Base-by-base conservation (phyloP, 2,329 filamentous ascomycete species). In the Lecanosticta acicola region DNA sequence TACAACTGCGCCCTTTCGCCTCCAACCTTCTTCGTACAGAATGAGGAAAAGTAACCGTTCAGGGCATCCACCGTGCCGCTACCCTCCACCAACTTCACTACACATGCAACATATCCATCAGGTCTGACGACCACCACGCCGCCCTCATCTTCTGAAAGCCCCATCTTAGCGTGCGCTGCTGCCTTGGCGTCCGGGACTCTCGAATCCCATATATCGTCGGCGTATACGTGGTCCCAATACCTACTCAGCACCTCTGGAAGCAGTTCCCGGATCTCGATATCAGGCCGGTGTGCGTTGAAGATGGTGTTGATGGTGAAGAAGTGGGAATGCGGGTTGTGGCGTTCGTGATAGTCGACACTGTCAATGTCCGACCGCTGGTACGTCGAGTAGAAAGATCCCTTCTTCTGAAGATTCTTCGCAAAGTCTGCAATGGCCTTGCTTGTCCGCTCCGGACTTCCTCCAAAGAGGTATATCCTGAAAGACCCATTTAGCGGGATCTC, bases 401-500 rank as follows among this genome's bases (percentile, higher is more conserved):
- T 80, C 59, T 76, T 78, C 41, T 74, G 70, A 37, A 94, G 70
- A 56, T 82, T 75, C 32, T 72, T 66, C 4, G 82, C 80, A 39
- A 96, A 78, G 61, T 94, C 87, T 14, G 71, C 63, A 17, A 95
- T 71, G 0, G 89, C 86, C 39, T 69, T 67, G 34, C 73, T 72
- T 10, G 80, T 83, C 38, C 73, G 72, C 5, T 70, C 62, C 7
- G 80, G 80, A 34, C 75, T 73, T 46, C 90, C 90, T n/a, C 80
- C 88, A 64, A 94, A 94, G 52, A 95, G 67, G 64, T 89, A 94
- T 50, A 95, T 75, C 45, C 89, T 79, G 75, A 90, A 95, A 1
- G 88, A 83, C 35, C 89, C 89, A 66, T 95, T 95, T 48, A 90
- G 74, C 0, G 89, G 89, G 24, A 95, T 78, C 62, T 94, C 86